Evolutionary conservation across 164 flowering plant species (phyloP).

Genomic region (Cinnamomum chago): DNA sequence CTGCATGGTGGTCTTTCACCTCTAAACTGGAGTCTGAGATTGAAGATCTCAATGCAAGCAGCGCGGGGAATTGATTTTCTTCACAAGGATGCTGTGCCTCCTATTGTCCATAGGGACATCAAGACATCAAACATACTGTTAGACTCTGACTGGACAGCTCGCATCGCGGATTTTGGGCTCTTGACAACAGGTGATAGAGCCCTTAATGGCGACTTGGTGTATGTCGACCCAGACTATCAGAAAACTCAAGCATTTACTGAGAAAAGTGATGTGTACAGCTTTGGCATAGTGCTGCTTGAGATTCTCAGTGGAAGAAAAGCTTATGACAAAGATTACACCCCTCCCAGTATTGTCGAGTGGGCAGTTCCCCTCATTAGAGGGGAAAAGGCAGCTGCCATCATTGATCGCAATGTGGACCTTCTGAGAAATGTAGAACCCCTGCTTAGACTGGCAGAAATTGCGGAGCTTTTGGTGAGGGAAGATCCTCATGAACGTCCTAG

Average conservation of each 20-base stretch:
- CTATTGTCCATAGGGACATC: constrained; percentile 56
- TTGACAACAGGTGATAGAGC: constrained; percentile 45
- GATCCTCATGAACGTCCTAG: constrained; percentile 53
- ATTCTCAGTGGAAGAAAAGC: constrained; percentile 80
- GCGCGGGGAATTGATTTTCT: constrained; percentile 46
- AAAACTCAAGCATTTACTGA: constrained; percentile 9
- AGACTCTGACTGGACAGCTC: constrained; percentile 48
- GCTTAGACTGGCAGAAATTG: constrained; percentile 73
- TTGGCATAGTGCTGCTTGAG: constrained; percentile 78
- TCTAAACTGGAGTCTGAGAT: constrained; percentile 46
- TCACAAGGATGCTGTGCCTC: constrained; percentile 56
- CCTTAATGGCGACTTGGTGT: constrained; percentile 23
- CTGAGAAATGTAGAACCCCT: constrained; percentile 84
- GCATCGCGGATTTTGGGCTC: constrained; percentile 65
- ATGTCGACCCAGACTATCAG: constrained; percentile 8
- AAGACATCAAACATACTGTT: constrained; percentile 60
- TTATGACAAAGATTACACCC: constrained; percentile 57
- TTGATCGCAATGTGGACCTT: constrained; percentile 59
- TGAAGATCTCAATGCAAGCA: constrained; percentile 40
- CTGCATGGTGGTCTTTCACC: constrained; percentile 30
- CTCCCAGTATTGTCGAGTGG: constrained; percentile 69
- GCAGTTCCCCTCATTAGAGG: constrained; percentile 69
- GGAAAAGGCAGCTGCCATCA: constrained; percentile 67
- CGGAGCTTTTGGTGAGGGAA: constrained; percentile 63
- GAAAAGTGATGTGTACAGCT: constrained; percentile 56